Conservation (phyloP, 1,139 yeast species). For the Yamadazyma sp. region DNA sequence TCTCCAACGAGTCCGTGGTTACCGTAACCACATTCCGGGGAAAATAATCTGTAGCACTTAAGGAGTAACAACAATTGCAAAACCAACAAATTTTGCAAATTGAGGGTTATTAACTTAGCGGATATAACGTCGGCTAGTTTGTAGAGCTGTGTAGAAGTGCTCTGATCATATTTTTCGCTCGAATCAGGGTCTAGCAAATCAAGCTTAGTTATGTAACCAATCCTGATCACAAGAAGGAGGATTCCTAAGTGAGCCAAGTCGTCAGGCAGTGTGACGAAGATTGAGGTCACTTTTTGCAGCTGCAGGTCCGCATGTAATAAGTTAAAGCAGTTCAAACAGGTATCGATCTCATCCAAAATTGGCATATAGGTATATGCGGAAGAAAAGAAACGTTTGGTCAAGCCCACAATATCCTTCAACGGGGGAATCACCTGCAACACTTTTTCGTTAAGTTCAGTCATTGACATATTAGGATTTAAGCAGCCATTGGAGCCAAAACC, state of each 20-base stretch:
- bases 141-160: background rate
- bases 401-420: background rate
- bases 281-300: background rate
- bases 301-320: background rate
- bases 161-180: background rate
- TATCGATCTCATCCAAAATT: background rate
- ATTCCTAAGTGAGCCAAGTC: slow-evolving; percentile 2
- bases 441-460: background rate
- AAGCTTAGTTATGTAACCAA: background rate
- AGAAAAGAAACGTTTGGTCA: background rate
- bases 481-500: no score
- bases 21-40: slow-evolving; percentile 3
- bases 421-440: background rate
- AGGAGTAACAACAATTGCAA: background rate
- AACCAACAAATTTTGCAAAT: background rate
- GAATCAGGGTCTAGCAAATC: background rate
- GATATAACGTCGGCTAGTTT: slow-evolving; percentile 1
- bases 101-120: background rate
- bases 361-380: background rate
- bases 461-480: background rate
- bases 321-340: background rate
- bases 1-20: slow-evolving; percentile 1
- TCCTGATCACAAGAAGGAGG: background rate
- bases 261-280: background rate
- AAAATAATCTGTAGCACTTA: background rate